Evolutionary conservation across 1,284 basidiomycete genomes (phyloP), one percentile per base, ranked within the genome.

Genomic region (Cryptococcus wingfieldii): DNA sequence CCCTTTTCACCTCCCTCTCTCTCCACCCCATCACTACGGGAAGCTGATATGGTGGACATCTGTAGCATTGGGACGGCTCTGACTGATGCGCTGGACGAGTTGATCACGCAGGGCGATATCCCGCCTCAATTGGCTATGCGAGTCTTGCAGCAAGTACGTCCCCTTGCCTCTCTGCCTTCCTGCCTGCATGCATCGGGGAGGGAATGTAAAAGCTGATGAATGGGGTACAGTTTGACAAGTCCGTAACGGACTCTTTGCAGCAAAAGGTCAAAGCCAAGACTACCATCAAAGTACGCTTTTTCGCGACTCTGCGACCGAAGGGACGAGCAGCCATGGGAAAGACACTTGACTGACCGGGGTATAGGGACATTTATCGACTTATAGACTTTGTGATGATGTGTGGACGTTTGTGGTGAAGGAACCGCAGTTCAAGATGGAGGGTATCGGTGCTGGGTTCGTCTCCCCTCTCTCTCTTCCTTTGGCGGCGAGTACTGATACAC

Each of bases 41-140:
- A 8, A 16, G 9, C 31, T 37, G 31, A 38, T 16, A 9, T 16
- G n/a, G 12, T 49, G 23, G 8, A 28, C 31, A 31, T 7, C 9
- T 23, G 18, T 68, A 98, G 95, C 65, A 91, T 98, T 77, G 95
- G 95, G 43, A 91, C 94, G 82, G 92, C 95, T 47, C 83, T 98
- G 54, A 97, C 95, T n/a, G 95, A 98, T 80, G 93, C 95, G 62
- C 85, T 98, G 66, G 95, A 98, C 79, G 95, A 98, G 79, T 84
- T 98, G 60, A 98, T 98, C 71, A 96, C 94, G 51, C 90, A 88
- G 65, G 95, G 95, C 2, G 88, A 91, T 56, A 98, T 98, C 67
- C 96, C 94, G 19, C 95, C 96, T 2, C 94, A 98, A 78, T 79
- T 98, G 60, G 95, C 95, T 13, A 93, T 98, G 89, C 90, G 95